Evolutionary conservation across 2,329 filamentous ascomycete species (phyloP), one percentile per base, ranked within the genome.

Genomic region (Colletotrichum karsti): DNA sequence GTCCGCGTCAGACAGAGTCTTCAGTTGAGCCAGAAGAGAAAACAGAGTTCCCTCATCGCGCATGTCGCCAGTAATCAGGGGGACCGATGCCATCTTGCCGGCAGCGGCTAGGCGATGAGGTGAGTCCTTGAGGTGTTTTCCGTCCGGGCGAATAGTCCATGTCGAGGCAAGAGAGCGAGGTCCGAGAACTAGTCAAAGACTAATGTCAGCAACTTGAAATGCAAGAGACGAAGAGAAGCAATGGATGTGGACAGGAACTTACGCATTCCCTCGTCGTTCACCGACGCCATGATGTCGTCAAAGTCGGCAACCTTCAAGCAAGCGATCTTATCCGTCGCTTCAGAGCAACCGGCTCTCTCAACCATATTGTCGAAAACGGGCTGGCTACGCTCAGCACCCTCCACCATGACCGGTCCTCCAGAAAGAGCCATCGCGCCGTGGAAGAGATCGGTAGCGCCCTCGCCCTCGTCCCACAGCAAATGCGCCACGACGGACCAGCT

Each of bases 31-130:
- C 18, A 64, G 44, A 13, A 91, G 81, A 5, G 87, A 82, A 74
- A 91, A 91, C 5, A 92, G 75, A 0, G 89, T 90, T 6, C 89
- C 89, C 75, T 92, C 90, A 74, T 92, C 90, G 79, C 91, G 88
- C 77, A 89, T 86, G 72, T 89, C 83, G 37, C 90, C 89, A 26
- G 88, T 80, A 63, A 92, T 90, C 73, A 91, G 84, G 2, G 90
- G 90, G 0, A 92, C 86, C 7, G 42, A 51, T 2, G 61, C 61
- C 53, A 64, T 64, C 44, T 51, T 64, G 9, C 54, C 54, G 35
- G 61, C 61, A 8, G 41, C 20, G 22, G 33, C 44, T 2, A 64
- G 53, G 10, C 53, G 42, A 9, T 64, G 42, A 2, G 53, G 42
- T 5, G 54, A 59, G 18, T 59, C 61, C 33, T 58, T 64, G 12